Evolutionary conservation across 2,329 filamentous ascomycete species (phyloP), one percentile per base, ranked within the genome.

Genomic region (Bipolaris oryzae): DNA sequence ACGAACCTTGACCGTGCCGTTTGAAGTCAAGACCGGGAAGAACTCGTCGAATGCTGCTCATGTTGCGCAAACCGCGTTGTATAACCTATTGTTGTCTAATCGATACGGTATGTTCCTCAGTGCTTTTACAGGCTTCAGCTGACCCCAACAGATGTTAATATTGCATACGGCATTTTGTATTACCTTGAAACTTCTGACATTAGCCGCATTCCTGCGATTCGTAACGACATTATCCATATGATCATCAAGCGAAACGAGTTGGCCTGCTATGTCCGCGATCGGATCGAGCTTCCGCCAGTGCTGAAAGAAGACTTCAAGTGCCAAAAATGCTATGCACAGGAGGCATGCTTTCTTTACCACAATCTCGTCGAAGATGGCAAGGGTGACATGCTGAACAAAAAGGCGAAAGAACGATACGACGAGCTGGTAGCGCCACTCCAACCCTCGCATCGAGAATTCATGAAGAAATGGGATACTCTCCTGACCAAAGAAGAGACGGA

Each of bases 401-500:
- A 88, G 42, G 85, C 96, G 74, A 86, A 89, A 43, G 85, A 89
- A 28, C 90, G 90, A 65, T 99, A 97, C 70, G 86, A 91, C 49
- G 90, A 95, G 60, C 80, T 92, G 5, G 88, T 96, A 48, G 83
- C 84, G 57, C 89, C 96, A 70, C 81, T 96, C n/a, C 90, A 85
- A 5, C 83, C 88, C 1, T 80, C 78, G 0, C 90, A 97, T 70
- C 86, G 87, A 63, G 85, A 87, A 0, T 99, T 98, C 74, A 97
- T 99, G 76, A 83, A 90, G 61, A 96, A 95, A 72, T 99, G 95
- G 95, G 95, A 99, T 75, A 85, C 89, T 48, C 82, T 99, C 13
- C 81, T 99, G 35, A 98, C 94, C 0, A 95, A 95, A 73, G 95
- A 99, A 79, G 95, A 99, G 74, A 91, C 89, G 67, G 92, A 96